Conservation (phyloP, 305 asterid species). For the Striga hermonthica region DNA sequence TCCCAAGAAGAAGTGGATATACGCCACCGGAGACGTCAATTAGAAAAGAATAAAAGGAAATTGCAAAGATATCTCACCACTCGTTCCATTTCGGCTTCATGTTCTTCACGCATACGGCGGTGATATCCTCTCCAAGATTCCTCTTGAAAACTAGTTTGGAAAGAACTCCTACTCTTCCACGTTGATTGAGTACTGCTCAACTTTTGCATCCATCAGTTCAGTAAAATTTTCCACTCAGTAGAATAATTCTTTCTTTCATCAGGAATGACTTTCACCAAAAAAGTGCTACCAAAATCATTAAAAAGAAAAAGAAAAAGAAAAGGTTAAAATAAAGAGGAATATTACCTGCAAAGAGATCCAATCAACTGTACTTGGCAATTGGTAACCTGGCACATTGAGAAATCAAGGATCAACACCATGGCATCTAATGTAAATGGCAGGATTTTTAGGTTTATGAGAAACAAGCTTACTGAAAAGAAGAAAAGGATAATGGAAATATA, state of each 20-base stretch:
- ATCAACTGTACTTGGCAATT: slow-evolving; percentile 48
- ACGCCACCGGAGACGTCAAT: neutral
- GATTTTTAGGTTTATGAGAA: no score
- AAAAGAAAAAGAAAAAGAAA: neutral
- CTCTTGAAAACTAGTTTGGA: slow-evolving; percentile 50
- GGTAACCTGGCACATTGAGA: slow-evolving; percentile 45
- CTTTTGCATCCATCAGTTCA: slow-evolving; percentile 47
- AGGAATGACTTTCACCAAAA: neutral
- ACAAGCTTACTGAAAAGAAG: no score
- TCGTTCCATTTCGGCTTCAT: slow-evolving; percentile 79
- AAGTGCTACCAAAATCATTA: no score
- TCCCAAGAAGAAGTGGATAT: neutral
- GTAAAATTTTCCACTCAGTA: neutral
- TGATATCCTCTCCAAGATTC: slow-evolving; percentile 65
- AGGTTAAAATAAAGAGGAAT: slow-evolving; percentile 1
- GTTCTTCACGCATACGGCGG: slow-evolving; percentile 60
- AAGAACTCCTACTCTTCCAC: slow-evolving; percentile 43
- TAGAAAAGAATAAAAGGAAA: neutral
- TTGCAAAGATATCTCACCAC: slow-evolving; percentile 45
- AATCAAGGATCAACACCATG: neutral
- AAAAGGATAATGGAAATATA: no score
- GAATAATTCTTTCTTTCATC: no score
- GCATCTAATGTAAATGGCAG: no score
- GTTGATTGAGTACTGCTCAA: slow-evolving; percentile 54
- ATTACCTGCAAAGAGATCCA: slow-evolving; percentile 56